Base-by-base conservation (phyloP, 2,329 filamentous ascomycete genomes). In the Colletotrichum scovillei region DNA sequence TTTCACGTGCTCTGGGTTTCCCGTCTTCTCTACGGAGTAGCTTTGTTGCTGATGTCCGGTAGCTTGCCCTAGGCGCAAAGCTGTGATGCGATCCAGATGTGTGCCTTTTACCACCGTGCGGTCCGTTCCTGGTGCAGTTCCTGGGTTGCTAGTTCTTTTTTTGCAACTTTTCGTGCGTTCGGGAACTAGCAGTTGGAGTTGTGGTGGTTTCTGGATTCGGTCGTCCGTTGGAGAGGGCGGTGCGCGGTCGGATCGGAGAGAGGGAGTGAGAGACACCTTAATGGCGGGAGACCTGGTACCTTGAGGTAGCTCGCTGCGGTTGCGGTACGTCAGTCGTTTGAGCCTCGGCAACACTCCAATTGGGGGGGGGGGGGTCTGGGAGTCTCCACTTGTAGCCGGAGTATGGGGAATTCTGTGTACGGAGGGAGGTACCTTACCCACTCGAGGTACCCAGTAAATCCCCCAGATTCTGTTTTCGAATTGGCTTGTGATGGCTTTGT, bases 111-210 rank as follows among this genome's bases (percentile, higher is more conserved):
- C 19, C 42, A 46, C 56, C 67, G 70, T 53, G 70, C 70, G 67
- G 70, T 73, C 70, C 70, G 70, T 73, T 73, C 70, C 70, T 73
- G 70, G 60, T 56, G 70, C 67, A 24, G 42, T 24, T 30, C 26
- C 53, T 16, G 24, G 59, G 9, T 32, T 19, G 60, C 42, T 63
- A 42, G n/a, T 19, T 42, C 22, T 56, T 26, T 28, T 56, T 26
- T 55, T 55, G 26, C n/a, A 26, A 16, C 22, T 56, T 22, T 56
- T 56, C 62, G 30, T 57, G 32, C 22, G 35, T 46, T 32, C 5
- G 63, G 32, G 30, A 65, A 16, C 42, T 49, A 49, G 28, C 4
- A 32, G 26, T 5, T n/a, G 30, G 22, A 19, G 12, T 19, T 42
- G 38, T 19, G 6, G 38, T 38, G 35, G 19, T 14, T n/a, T 35